Evolutionary conservation across 1,284 basidiomycete genomes (phyloP).

Genomic region (Omphalotus olearius): DNA sequence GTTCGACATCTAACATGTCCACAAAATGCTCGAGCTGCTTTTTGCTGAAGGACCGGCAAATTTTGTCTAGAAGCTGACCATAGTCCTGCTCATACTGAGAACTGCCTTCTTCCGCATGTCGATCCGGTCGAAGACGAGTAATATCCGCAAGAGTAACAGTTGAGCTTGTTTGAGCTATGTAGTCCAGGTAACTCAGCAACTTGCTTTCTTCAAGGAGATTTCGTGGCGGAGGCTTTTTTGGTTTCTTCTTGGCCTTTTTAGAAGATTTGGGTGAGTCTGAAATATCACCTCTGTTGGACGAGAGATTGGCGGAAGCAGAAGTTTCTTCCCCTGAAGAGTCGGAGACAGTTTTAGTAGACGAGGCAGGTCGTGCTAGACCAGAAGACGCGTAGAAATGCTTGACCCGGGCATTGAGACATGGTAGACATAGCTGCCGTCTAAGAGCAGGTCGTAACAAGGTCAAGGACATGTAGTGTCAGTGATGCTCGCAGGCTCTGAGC

Average conservation of each 20-base stretch:
- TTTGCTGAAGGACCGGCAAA: slow-evolving; percentile 62
- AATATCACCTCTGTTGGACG: not conserved
- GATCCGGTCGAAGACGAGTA: slow-evolving; percentile 43
- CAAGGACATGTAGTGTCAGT: too few relatives aligned
- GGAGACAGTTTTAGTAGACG: too few relatives aligned
- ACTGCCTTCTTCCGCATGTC: slow-evolving; percentile 33
- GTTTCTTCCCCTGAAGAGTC: too few relatives aligned
- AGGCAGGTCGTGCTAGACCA: too few relatives aligned
- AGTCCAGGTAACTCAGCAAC: slow-evolving; percentile 51
- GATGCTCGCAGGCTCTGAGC: too few relatives aligned
- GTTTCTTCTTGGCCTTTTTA: not conserved
- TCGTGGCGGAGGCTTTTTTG: slow-evolving; percentile 13
- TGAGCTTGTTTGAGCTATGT: slow-evolving; percentile 38
- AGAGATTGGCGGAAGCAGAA: not conserved
- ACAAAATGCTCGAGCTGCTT: slow-evolving; percentile 56
- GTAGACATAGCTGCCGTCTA: not conserved
- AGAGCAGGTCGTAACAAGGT: too few relatives aligned
- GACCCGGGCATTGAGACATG: not conserved
- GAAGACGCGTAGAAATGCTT: not conserved
- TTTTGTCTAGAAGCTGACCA: slow-evolving; percentile 39
- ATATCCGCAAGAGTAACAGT: slow-evolving; percentile 51
- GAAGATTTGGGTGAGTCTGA: not conserved
- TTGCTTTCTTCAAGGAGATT: slow-evolving; percentile 36
- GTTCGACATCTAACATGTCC: slow-evolving; percentile 32
- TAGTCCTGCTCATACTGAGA: slow-evolving; percentile 51